Conservation (phyloP, 202 grass and related monocot species). For the Cymbopogon flexuosus region DNA sequence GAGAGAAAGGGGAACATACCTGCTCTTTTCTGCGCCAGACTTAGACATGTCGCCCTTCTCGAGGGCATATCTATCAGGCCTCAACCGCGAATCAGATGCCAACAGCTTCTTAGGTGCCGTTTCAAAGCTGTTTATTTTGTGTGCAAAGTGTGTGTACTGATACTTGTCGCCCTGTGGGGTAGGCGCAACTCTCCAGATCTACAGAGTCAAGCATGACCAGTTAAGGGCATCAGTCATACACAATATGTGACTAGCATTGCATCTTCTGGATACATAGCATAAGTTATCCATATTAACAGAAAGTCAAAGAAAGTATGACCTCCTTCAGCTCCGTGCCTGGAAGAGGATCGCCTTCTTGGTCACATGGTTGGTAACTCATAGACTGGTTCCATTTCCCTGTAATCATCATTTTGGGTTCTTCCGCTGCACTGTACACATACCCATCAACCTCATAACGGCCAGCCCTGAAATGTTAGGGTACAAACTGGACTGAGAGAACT, state of each 20-base stretch:
- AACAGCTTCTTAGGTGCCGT: constrained; percentile 76
- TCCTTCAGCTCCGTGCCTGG: constrained; percentile 74
- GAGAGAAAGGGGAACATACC: constrained; percentile 28
- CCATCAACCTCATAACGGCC: constrained; percentile 90
- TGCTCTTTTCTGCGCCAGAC: constrained; percentile 76
- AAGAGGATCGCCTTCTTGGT: constrained; percentile 88
- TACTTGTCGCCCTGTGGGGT: constrained; percentile 69
- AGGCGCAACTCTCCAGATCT: constrained; percentile 76
- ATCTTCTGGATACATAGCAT: background rate
- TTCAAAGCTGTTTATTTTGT: constrained; percentile 92
- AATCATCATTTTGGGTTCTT: constrained; percentile 92
- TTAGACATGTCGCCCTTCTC: constrained; percentile 95
- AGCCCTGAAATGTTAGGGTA: constrained; percentile 45
- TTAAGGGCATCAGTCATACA: constrained; percentile 5
- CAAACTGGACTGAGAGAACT: background rate
- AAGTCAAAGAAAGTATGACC: constrained; percentile 36
- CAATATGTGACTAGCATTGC: background rate
- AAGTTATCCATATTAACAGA: background rate
- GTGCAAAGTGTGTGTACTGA: constrained; percentile 84
- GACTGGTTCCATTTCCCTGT: constrained; percentile 85
- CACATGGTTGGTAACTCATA: constrained; percentile 87
- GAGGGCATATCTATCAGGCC: constrained; percentile 79
- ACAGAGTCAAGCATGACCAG: constrained; percentile 22
- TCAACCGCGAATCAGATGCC: constrained; percentile 82
- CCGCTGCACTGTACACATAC: constrained; percentile 80